Base-by-base conservation (phyloP, 2,329 filamentous ascomycete genomes). In the Nemania diffusa region DNA sequence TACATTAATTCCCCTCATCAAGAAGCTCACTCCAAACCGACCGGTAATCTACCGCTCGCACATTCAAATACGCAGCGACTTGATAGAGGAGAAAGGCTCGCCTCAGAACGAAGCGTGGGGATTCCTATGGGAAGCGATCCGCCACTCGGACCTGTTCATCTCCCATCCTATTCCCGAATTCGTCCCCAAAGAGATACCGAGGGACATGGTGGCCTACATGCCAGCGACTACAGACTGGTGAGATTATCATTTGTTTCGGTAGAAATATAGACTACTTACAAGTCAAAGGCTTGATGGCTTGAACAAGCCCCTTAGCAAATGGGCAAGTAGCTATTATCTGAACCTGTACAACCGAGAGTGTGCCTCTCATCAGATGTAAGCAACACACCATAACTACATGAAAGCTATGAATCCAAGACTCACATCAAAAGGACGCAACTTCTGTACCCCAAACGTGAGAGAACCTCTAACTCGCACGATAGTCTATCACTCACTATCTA, bases 41-140 rank as follows among this genome's bases (percentile, higher is more conserved):
- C 92, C 92, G 0, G 87, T 96, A 24, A 87, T 95, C 46, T 96
- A 92, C 80, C 88, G 92, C 66, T 93, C 91, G 55, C 92, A 96
- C 77, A 96, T 96, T 64, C 92, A 96, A 78, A 90, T 96, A 65
- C 88, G 92, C 63, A 89, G 88, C 68, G 92, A 96, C 74, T 84
- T 95, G 13, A 86, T 91, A 6, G 85, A 87, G 56, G 81, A 85
- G 55, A 77, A 85, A 1, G 89, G 86, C 1, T 89, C 88, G 2
- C 90, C 92, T 0, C 91, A 94, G 71, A 86, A 86, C 4, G 89
- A 92, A 69, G 88, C 91, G 13, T 96, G 92, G 92, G 81, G 86
- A 32, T 93, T 89, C 81, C 81, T 96, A 8, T 95, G 91, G 91
- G 81, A 87, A 56, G 87, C 88, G 69, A 91, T 93, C 73, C 84